Conservation (phyloP, 805 yeast genomes). For the Candida hungchunana region DNA sequence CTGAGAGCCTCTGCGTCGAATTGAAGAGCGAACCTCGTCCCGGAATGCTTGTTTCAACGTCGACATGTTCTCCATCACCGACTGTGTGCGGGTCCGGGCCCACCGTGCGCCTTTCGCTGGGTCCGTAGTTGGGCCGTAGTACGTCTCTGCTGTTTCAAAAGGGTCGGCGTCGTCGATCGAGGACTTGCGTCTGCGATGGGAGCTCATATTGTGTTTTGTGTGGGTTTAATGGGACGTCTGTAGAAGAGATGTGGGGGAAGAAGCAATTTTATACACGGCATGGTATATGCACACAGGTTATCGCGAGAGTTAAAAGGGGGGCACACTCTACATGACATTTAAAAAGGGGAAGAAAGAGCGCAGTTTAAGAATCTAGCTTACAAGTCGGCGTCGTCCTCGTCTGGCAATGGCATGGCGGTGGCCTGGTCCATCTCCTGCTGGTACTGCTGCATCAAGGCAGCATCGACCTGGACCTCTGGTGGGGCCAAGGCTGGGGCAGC, state of each 20-base stretch:
- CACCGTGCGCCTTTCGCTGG: slow-evolving; percentile 43
- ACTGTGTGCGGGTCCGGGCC: slow-evolving; percentile 55
- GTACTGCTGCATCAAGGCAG: slow-evolving; percentile 94
- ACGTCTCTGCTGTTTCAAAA: slow-evolving; percentile 60
- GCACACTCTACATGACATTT: too few species aligned
- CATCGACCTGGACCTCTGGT: slow-evolving; percentile 97
- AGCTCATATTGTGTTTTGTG: too few species aligned
- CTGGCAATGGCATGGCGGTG: slow-evolving; percentile 98
- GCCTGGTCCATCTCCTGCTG: slow-evolving; percentile 99
- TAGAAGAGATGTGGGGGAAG: too few species aligned
- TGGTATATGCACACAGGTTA: too few species aligned
- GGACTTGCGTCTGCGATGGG: slow-evolving; percentile 19
- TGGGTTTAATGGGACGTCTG: too few species aligned
- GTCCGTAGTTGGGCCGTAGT: slow-evolving; percentile 62
- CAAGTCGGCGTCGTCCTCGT: slow-evolving; percentile 99
- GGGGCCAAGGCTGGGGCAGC: slow-evolving; percentile 99
- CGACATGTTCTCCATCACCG: slow-evolving; percentile 34
- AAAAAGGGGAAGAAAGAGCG: too few species aligned
- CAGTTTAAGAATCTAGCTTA: too few species aligned
- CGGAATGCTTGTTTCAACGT: slow-evolving; percentile 17
- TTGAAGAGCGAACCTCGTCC: slow-evolving; percentile 22
- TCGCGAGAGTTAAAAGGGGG: too few species aligned
- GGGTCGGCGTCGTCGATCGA: slow-evolving; percentile 42
- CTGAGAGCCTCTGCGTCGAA: slow-evolving; percentile 49
- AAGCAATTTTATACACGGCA: too few species aligned